Conservation (phyloP, 2,329 filamentous ascomycete genomes). For the Epichloe sylvatica region DNA sequence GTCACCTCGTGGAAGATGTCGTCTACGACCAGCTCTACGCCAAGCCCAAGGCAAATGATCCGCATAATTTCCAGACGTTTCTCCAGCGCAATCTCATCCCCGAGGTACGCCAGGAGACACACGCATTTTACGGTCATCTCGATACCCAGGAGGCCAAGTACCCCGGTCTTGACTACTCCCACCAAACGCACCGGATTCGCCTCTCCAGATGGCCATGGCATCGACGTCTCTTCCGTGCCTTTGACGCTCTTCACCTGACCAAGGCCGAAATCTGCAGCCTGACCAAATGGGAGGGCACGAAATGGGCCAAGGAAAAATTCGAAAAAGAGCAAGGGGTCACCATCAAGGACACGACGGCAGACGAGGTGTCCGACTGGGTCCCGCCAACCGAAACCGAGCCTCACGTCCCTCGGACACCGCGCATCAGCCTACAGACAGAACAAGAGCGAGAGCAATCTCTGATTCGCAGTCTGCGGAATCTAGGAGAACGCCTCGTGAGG, state of each 20-base stretch:
- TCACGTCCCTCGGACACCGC: not conserved
- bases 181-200: slow-evolving; percentile 60
- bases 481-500: slow-evolving; percentile 1
- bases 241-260: slow-evolving; percentile 56
- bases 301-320: slow-evolving; percentile 69
- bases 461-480: slow-evolving; percentile 9
- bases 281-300: slow-evolving; percentile 72
- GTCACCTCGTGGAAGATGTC: slow-evolving; percentile 54
- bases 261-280: slow-evolving; percentile 54
- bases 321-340: slow-evolving; percentile 58
- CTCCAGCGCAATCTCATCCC: slow-evolving; percentile 58
- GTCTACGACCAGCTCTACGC: slow-evolving; percentile 65
- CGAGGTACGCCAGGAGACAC: slow-evolving; percentile 67
- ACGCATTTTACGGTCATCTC: slow-evolving; percentile 62
- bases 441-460: slow-evolving; percentile 5
- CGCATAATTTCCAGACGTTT: slow-evolving; percentile 55
- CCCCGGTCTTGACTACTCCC: slow-evolving; percentile 65
- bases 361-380: slow-evolving; percentile 49
- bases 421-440: slow-evolving; percentile 7
- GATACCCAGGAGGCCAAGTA: slow-evolving; percentile 71
- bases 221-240: slow-evolving; percentile 59
- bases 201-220: slow-evolving; percentile 67
- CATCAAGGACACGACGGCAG: slow-evolving; percentile 58
- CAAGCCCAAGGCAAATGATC: slow-evolving; percentile 51
- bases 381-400: slow-evolving; percentile 10